Evolutionary conservation across 805 yeast genomes (phyloP), one percentile per base, ranked within the genome.

Genomic region (Saccharomycopsis schoenii): DNA sequence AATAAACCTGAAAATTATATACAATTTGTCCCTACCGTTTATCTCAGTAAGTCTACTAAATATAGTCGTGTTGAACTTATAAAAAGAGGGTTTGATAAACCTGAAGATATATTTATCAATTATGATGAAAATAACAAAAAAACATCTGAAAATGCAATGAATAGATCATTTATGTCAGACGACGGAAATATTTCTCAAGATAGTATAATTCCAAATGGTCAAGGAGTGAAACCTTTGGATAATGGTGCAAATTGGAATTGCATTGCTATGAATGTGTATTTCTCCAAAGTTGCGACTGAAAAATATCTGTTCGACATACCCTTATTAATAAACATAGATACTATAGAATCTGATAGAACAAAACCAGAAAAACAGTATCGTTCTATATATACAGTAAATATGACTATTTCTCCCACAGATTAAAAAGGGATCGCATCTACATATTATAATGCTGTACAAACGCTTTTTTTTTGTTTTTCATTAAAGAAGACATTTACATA

Each of bases 161-260:
- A 47, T 47, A 21, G 52, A 47, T 47, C 52, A 21, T 21, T 47
- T 15, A 47, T 47, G 29, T 47, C 52, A 6, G 52, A 47, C 21
- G 52, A 47, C 21, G 34, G 12, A 5, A 47, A 47, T 47, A 47
- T 47, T 1, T 47, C 52, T 19, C 52, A 47, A 24, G 52, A 47
- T 15, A 47, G 34, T 24, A 47, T 47, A 47, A 34, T 47, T 2
- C 34, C 52, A 24, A 21, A 47, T 47, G 34, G 11, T 15, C 19
- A 24, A 47, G 52, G 52, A 9, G 34, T 47, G 11, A 47, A 52
- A 43, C 64, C 64, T n/a, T n/a, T 62, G 6, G 64, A 62, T 29
- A n/a, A 17, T 6, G 61, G 58, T 6, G 39, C 56, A 4, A 62
- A 54, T 41, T 62, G 64, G 64, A 54, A 54, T 25, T 56, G 58